Conservation (phyloP, 176 grass and related monocot genomes). For the Eleusine indica region DNA sequence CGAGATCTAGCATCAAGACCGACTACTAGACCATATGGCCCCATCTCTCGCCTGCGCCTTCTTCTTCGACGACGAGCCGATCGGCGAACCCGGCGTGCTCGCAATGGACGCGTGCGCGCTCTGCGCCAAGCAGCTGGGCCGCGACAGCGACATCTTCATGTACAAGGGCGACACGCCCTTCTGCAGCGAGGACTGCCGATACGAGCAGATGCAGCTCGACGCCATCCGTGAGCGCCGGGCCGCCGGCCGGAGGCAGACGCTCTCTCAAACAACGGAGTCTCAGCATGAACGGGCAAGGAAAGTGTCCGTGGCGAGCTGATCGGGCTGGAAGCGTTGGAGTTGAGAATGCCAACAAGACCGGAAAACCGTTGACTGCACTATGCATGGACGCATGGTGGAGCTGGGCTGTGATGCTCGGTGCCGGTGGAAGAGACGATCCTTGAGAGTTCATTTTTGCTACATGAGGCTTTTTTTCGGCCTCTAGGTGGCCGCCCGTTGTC, state of each 20-base stretch:
- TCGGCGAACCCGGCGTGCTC: constrained; percentile 19
- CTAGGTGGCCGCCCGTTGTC: too few relatives aligned
- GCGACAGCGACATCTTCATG: constrained; percentile 73
- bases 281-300: constrained; percentile 14
- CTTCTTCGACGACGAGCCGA: constrained; percentile 57
- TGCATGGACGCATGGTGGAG: neutral
- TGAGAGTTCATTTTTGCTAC: neutral
- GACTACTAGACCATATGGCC: constrained; percentile 9
- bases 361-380: neutral
- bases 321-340: too few relatives aligned
- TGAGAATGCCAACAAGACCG: neutral
- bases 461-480: neutral
- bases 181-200: constrained; percentile 77
- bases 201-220: constrained; percentile 69
- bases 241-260: neutral
- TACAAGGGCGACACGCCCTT: constrained; percentile 78
- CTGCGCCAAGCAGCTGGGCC: constrained; percentile 52
- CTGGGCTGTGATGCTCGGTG: neutral
- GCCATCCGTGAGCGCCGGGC: constrained; percentile 21
- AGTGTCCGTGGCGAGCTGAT: constrained; percentile 40
- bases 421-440: neutral
- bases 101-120: constrained; percentile 52
- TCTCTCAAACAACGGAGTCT: neutral
- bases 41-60: constrained; percentile 18
- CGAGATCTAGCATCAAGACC: neutral